Evolutionary conservation across 1,139 yeast genomes (phyloP).

Genomic region (Yamadazyma conglobata): DNA sequence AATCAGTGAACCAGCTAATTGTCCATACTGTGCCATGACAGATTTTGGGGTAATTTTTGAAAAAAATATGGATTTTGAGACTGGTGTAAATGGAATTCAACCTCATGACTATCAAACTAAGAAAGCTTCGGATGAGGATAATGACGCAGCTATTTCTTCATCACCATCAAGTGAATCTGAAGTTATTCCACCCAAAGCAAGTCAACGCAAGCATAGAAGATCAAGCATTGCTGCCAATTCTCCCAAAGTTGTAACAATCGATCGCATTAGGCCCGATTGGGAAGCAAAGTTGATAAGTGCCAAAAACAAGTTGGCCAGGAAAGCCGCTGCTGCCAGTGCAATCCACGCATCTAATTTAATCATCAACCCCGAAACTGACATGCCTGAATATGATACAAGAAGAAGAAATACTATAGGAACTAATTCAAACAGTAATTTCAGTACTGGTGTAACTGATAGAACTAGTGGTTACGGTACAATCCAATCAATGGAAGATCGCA

Average conservation of each 20-base stretch:
- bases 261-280: slow-evolving; percentile 91
- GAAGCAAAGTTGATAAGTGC: slow-evolving; percentile 68
- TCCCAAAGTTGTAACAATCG: slow-evolving; percentile 70
- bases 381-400: slow-evolving; percentile 18
- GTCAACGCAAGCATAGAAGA: slow-evolving; percentile 21
- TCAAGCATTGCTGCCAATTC: slow-evolving; percentile 57
- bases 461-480: slow-evolving; percentile 7
- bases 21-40: slow-evolving; percentile 91
- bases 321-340: slow-evolving; percentile 92
- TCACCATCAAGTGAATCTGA: slow-evolving; percentile 8
- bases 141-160: slow-evolving; percentile 7
- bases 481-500: slow-evolving; percentile 58
- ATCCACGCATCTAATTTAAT: slow-evolving; percentile 78
- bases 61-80: slow-evolving; percentile 52
- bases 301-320: slow-evolving; percentile 71
- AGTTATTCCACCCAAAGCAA: slow-evolving; percentile 9
- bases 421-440: slow-evolving; percentile 1
- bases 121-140: slow-evolving; percentile 2
- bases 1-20: slow-evolving; percentile 82
- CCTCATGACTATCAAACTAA: slow-evolving; percentile 43
- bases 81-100: slow-evolving; percentile 50
- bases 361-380: slow-evolving; percentile 27
- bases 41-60: slow-evolving; percentile 82
- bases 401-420: slow-evolving; percentile 16
- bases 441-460: slow-evolving; percentile 1